Conservation (phyloP, 2,329 filamentous ascomycete genomes). For the Diplodia seriata region DNA sequence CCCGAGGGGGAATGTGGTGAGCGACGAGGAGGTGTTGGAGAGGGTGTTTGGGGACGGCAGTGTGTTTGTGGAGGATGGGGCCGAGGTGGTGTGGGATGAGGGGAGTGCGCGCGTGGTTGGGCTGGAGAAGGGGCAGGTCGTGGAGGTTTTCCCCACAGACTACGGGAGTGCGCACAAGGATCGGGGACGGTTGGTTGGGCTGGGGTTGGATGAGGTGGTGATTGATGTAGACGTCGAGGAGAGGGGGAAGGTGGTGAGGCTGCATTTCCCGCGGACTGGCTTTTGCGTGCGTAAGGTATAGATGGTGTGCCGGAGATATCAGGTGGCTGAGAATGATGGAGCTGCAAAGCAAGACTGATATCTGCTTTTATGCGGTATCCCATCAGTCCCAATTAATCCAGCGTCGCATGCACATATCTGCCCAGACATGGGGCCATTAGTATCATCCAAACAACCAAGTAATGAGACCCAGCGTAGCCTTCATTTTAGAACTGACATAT, state of each 20-base stretch:
- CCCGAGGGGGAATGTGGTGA: slow-evolving; percentile 45
- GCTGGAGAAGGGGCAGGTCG: slow-evolving; percentile 60
- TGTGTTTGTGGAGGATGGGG: slow-evolving; percentile 33
- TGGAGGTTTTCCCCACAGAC: slow-evolving; percentile 52
- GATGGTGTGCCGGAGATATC: too few species aligned
- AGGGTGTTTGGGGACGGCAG: slow-evolving; percentile 50
- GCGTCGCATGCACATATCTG: too few species aligned
- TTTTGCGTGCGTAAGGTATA: slow-evolving; percentile 38
- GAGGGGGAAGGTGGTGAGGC: slow-evolving; percentile 34
- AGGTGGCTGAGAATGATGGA: background rate
- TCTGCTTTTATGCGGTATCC: too few species aligned
- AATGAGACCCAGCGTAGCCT: background rate
- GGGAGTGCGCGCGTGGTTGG: slow-evolving; percentile 56
- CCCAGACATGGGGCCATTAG: too few species aligned
- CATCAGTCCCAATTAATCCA: too few species aligned
- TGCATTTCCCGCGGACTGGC: slow-evolving; percentile 39
- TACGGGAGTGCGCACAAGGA: slow-evolving; percentile 42
- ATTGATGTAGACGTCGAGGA: slow-evolving; percentile 35
- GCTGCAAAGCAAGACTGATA: background rate
- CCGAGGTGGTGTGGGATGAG: slow-evolving; percentile 53
- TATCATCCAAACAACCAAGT: too few species aligned
- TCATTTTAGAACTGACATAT: background rate
- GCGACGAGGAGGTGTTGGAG: slow-evolving; percentile 61
- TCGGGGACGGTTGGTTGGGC: slow-evolving; percentile 39
- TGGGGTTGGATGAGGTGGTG: slow-evolving; percentile 40